Evolutionary conservation across 768 basidiomycete genomes (phyloP).

Genomic region (Trametes villosa): DNA sequence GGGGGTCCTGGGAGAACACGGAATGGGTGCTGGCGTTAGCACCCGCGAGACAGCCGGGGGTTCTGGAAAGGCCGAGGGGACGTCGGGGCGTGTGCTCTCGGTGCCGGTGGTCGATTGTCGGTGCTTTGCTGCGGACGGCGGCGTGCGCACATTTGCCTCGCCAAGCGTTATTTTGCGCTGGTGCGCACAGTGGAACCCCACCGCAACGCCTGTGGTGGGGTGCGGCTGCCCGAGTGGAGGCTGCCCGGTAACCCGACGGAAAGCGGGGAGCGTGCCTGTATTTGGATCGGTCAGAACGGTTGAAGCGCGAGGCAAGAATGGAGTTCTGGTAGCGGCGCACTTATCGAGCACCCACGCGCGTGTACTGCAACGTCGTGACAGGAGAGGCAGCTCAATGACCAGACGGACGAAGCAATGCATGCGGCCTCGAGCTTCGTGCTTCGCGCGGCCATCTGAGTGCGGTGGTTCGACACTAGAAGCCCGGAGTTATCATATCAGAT

Average conservation of each 20-base stretch:
- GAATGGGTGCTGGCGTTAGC: background rate
- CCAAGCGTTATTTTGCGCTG: too few relatives aligned
- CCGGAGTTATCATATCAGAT: slow-evolving; percentile 19
- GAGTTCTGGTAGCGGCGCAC: too few relatives aligned
- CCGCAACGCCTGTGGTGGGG: background rate
- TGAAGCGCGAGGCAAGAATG: background rate
- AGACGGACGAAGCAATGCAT: background rate
- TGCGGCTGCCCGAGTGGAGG: background rate
- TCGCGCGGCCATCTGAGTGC: background rate
- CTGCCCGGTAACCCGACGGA: slow-evolving; percentile 14
- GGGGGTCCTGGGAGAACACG: slow-evolving; percentile 15
- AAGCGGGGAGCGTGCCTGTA: slow-evolving; percentile 4
- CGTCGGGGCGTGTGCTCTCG: background rate
- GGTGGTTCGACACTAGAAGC: slow-evolving; percentile 9
- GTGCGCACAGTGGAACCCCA: too few relatives aligned
- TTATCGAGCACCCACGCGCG: background rate
- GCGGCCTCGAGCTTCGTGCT: background rate
- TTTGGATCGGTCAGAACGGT: slow-evolving; percentile 16
- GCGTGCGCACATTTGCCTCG: too few relatives aligned
- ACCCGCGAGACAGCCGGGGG: background rate
- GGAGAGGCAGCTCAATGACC: background rate
- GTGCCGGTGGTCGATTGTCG: slow-evolving; percentile 10
- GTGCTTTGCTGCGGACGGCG: too few relatives aligned
- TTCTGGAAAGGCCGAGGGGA: background rate
- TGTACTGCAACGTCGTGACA: background rate